These are phyloP conservation scores for Dactylella cylindrospora DNA, from an alignment of 2,329 filamentous ascomycete genomes.

Conservation along the genomic window DNA sequence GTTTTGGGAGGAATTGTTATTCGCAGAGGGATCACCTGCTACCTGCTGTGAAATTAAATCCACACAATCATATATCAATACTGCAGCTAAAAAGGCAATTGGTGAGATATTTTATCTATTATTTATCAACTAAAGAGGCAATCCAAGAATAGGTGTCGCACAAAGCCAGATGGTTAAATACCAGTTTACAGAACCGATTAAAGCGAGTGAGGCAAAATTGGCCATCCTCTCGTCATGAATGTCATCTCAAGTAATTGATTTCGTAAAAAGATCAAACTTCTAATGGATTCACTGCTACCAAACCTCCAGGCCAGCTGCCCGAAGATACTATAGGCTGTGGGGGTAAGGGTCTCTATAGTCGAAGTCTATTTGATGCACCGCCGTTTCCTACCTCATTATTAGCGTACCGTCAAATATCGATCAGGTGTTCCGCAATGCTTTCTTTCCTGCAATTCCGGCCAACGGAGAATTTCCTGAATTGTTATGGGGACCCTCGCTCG, in stretches of 20 bases:
- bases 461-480: slow-evolving; percentile 43
- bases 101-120: neutral
- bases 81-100: too few species aligned
- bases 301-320: too few species aligned
- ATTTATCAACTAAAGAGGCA: neutral
- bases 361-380: slow-evolving; percentile 17
- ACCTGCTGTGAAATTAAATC: too few species aligned
- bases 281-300: too few species aligned
- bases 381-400: too few species aligned
- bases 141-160: too few species aligned
- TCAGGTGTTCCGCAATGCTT: slow-evolving; percentile 8
- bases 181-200: slow-evolving; percentile 9
- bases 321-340: too few species aligned
- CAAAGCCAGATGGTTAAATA: too few species aligned
- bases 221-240: neutral
- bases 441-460: slow-evolving; percentile 10
- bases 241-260: slow-evolving; percentile 19
- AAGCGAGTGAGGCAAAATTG: neutral
- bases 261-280: slow-evolving; percentile 22
- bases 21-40: too few species aligned
- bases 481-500: neutral
- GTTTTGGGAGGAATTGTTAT: too few species aligned
- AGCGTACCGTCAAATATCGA: neutral
- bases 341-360: too few species aligned
- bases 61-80: too few species aligned